Base-by-base conservation (phyloP, 2,329 filamentous ascomycete genomes). In the Monosporascus sp. region DNA sequence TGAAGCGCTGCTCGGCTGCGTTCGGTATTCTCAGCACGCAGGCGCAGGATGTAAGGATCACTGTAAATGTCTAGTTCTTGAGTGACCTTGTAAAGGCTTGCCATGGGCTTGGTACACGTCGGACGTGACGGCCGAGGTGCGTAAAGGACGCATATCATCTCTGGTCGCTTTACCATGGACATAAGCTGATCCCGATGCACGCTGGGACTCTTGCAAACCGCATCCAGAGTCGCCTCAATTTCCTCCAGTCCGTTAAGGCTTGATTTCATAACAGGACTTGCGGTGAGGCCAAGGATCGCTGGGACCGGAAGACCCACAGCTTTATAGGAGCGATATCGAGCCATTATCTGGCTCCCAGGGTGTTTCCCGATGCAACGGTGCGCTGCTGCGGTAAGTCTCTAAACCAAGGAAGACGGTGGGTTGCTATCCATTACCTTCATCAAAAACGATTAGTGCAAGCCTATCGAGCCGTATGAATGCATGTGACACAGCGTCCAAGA, bases 221-320 rank as follows among this genome's bases (percentile, higher is more conserved):
- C 81, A 65, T 91, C 79, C 44, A 96, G 72, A 41, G 87, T 89
- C 3, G 67, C 58, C 65, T 96, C 90, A 7, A 96, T 78, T 5
- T 68, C 65, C 67, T 80, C 72, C 15, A 93, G 74, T 37, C 78
- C 78, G 1, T 73, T 70, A 1, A 77, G 66, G 17, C 78, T 78
- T 1, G 79, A 82, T 52, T 76, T 81, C 58, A 87, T 83, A 3
- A 89, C 79, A 0, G 90, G 90, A 56, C 88, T 95, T 1, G 91
- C 91, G 7, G 87, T 92, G 24, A 96, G 74, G 0, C 90, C 91
- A 5, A 96, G 74, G 27, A 96, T 86, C 20, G 77, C 75, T 0
- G 91, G 91, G 1, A 82, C 68, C 0, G 62, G 48, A 0, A 67
- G 55, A 0, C 74, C 75, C 2, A 52, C 57, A 0, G 51, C 57